Evolutionary conservation across 2,329 filamentous ascomycete species (phyloP).

Genomic region (Aspergillus sp.): DNA sequence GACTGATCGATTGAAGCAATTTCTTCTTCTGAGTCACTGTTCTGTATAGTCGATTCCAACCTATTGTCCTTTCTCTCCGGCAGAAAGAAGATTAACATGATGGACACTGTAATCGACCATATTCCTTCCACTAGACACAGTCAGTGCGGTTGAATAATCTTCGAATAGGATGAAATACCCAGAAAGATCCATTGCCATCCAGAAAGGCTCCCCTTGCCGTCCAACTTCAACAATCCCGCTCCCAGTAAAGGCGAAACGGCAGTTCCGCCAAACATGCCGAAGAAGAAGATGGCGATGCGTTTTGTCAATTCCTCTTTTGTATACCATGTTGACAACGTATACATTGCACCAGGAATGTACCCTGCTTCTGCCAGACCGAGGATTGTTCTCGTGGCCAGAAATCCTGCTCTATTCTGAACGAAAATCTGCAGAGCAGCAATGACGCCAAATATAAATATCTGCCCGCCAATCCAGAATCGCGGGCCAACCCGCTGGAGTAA

Average conservation of each 20-base stretch:
- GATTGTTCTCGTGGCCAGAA: constrained; percentile 40
- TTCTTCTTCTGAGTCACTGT: background rate
- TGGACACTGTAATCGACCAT: constrained; percentile 38
- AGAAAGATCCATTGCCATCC: constrained; percentile 52
- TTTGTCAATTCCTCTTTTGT: constrained; percentile 42
- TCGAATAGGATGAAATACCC: constrained; percentile 19
- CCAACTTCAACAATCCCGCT: constrained; percentile 44
- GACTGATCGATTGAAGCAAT: too few relatives aligned
- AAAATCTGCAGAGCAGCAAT: constrained; percentile 44
- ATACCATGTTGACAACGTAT: constrained; percentile 51
- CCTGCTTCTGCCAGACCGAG: constrained; percentile 49
- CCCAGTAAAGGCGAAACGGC: constrained; percentile 47
- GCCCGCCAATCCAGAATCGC: constrained; percentile 46
- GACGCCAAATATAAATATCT: constrained; percentile 47
- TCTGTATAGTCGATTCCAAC: constrained; percentile 15
- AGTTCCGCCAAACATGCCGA: constrained; percentile 51
- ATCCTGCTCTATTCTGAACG: constrained; percentile 40
- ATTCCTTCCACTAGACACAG: constrained; percentile 38
- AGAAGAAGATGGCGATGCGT: constrained; percentile 49
- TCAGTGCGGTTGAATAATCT: background rate
- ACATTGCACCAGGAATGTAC: constrained; percentile 50
- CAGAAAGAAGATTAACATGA: constrained; percentile 37
- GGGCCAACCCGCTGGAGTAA: constrained; percentile 33
- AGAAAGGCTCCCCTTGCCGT: constrained; percentile 35
- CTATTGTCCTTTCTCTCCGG: constrained; percentile 23